A percentile compares a stretch with the other conserved stretches of the same genome.
Evolutionary conservation across 768 basidiomycete species (phyloP).

Genomic region (Dentipellis fragilis): DNA sequence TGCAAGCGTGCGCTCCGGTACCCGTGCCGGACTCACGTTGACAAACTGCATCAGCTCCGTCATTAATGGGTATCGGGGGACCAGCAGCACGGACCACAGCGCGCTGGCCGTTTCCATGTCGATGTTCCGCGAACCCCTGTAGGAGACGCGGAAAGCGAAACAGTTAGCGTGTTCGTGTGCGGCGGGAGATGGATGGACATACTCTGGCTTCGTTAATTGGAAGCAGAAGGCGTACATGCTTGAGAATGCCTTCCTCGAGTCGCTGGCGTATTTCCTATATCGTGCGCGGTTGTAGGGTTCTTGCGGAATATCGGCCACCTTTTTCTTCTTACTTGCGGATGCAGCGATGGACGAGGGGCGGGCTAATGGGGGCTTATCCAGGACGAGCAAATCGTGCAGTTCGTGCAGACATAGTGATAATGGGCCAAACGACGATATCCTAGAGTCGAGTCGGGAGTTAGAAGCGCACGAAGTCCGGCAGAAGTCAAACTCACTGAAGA

Average conservation of each 20-base stretch:
- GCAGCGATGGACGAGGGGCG: constrained; percentile 11
- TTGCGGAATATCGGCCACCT: constrained; percentile 26
- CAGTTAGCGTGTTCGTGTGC: not conserved
- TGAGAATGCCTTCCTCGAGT: constrained; percentile 44
- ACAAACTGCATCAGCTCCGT: constrained; percentile 60
- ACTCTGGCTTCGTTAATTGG: constrained; percentile 61
- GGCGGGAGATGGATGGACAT: constrained; percentile 21
- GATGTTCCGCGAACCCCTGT: constrained; percentile 62
- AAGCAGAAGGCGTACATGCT: constrained; percentile 69
- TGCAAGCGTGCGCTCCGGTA: not conserved
- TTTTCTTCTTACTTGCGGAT: constrained; percentile 25
- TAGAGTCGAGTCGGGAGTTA: constrained; percentile 14
- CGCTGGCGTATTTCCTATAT: constrained; percentile 39
- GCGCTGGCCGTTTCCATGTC: constrained; percentile 77
- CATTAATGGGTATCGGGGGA: constrained; percentile 57
- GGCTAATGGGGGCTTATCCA: constrained; percentile 27
- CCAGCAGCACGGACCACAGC: constrained; percentile 67
- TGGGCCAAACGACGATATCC: constrained; percentile 39
- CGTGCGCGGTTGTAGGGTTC: constrained; percentile 42
- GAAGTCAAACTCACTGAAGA: constrained; percentile 30
- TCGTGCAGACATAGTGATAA: constrained; percentile 47
- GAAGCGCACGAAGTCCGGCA: constrained; percentile 3
- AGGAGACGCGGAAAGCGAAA: not conserved
- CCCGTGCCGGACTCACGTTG: constrained; percentile 29
- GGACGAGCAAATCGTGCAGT: constrained; percentile 53